Conservation (phyloP, 2,329 filamentous ascomycete genomes). For the Escovopsis weberi region DNA sequence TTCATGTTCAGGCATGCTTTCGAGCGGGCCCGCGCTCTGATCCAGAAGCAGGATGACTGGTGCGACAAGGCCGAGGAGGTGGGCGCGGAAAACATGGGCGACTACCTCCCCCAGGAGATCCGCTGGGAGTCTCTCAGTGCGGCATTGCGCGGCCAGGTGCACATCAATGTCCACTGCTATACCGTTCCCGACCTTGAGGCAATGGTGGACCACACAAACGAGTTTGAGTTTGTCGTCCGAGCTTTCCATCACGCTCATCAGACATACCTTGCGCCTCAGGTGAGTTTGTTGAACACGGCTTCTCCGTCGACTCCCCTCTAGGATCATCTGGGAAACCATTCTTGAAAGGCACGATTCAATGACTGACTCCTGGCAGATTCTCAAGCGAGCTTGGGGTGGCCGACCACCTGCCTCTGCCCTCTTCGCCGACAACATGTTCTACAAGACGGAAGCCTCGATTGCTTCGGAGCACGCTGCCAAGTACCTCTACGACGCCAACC, state of each 20-base stretch:
- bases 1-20: conserved; percentile 56
- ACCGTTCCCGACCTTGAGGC: conserved; percentile 54
- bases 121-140: conserved; percentile 49
- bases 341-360: not conserved
- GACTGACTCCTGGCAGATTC: conserved; percentile 23
- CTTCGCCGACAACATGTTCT: conserved; percentile 60
- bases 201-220: conserved; percentile 55
- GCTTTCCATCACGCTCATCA: conserved; percentile 60
- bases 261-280: conserved; percentile 51
- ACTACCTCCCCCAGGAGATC: conserved; percentile 47
- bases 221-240: conserved; percentile 52
- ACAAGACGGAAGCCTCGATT: conserved; percentile 52
- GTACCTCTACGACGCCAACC: conserved; percentile 46
- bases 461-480: conserved; percentile 54
- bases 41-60: conserved; percentile 53
- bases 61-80: conserved; percentile 38
- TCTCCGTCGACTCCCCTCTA: not conserved
- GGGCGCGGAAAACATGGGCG: conserved; percentile 35
- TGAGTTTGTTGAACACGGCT: conserved; percentile 12
- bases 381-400: conserved; percentile 41
- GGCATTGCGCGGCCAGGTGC: conserved; percentile 50
- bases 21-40: conserved; percentile 42
- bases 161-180: conserved; percentile 60
- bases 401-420: conserved; percentile 43
- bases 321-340: too few species aligned